These are phyloP conservation scores for Mikania micrantha DNA, from an alignment of 129 eudicot genomes.

Conservation along the genomic window DNA sequence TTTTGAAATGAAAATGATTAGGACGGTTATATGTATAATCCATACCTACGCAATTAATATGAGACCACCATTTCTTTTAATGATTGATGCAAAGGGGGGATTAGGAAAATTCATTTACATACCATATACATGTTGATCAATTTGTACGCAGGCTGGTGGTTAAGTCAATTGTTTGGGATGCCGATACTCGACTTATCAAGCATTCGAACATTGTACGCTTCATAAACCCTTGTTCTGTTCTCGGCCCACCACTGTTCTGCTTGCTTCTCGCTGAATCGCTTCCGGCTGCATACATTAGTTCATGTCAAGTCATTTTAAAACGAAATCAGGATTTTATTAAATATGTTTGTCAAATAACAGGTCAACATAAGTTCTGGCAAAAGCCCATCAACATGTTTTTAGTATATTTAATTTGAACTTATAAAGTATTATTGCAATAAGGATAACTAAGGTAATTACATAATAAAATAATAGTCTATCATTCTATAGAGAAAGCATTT, in stretches of 20 bases:
- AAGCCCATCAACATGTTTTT: background rate
- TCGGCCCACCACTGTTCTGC: conserved; percentile 99
- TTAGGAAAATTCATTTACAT: conserved; percentile 34
- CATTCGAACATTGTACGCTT: conserved; percentile 76
- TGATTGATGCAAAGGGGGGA: conserved; percentile 8
- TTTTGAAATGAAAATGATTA: background rate
- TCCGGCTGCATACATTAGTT: conserved; percentile 60
- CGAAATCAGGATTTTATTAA: background rate
- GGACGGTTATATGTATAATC: conserved; percentile 17
- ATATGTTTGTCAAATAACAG: background rate
- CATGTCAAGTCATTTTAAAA: background rate
- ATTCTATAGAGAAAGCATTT: background rate
- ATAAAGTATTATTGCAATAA: background rate
- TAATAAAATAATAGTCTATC: background rate
- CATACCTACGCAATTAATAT: conserved; percentile 21
- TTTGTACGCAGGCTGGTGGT: background rate
- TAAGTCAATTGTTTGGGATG: conserved; percentile 55
- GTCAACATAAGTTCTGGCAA: background rate
- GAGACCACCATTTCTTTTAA: conserved; percentile 28
- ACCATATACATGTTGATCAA: conserved; percentile 16
- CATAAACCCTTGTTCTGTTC: conserved; percentile 75
- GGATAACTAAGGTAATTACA: background rate
- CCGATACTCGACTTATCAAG: conserved; percentile 75
- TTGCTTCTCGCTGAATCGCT: conserved; percentile 89
- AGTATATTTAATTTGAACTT: background rate